Base-by-base conservation (phyloP, 73 alveolate species). In the Blepharisma stoltei region DNA sequence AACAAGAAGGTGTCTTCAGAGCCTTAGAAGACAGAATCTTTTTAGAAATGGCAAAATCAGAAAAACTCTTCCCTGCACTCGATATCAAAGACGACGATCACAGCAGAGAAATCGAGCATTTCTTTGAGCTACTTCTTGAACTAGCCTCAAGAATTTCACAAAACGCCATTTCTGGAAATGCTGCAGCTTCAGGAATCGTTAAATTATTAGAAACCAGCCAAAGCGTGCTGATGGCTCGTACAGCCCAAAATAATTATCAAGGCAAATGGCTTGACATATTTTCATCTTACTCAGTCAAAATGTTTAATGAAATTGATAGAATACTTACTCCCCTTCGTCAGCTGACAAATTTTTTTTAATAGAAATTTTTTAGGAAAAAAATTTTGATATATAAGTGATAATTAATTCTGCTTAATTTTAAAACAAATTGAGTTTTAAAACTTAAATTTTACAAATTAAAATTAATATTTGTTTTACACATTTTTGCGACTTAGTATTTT, bases 1-100 rank as follows among this genome's bases (percentile, higher is more conserved):
- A 60, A 60, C n/a, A 8, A 14, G 18, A 14, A 14, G 46, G 46
- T 8, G 14, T 60, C 14, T 25, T 60, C 73, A 18, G 18, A 2
- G 73, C 14, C 37, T 14, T 60, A 38, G 73, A 60, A 25, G n/a
- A 18, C 14, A n/a, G 23, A 14, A 60, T 60, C 45, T 60, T 14
- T 25, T 20, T 9, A 60, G 73, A 60, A 60, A 60, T 60, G 73
- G 73, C 73, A n/a, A n/a, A 38, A 60, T n/a, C 73, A 20, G 73
- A 60, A 14, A 60, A 60, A 60, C 37, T 60, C 38, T 60, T 60
- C 73, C 73, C 73, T 20, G 73, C 73, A n/a, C 11, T 60, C 2
- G 23, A 14, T 60, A 18, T 60, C 14, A 60, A 14, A 20, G 14
- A n/a, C 2, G 48, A 14, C 23, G 73, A 60, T 18, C 46, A 60